A percentile compares a stretch with the other conserved stretches of the same genome.
Evolutionary conservation across 495 filamentous ascomycete genomes (phyloP).

Genomic region (Arthonia radiata): DNA sequence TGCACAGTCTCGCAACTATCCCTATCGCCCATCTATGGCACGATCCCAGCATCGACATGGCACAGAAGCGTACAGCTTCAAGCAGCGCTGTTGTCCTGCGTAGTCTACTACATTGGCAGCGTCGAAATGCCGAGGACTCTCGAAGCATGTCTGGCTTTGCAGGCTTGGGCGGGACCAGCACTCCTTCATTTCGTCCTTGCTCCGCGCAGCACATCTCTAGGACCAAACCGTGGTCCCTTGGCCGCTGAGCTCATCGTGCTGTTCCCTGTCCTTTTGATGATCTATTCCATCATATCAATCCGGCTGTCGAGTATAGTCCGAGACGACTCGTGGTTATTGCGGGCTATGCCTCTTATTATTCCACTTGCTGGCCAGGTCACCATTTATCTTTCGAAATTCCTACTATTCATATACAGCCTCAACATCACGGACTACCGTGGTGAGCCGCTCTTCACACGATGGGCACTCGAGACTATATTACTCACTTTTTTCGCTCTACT

Average conservation of each 20-base stretch:
- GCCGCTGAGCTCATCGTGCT: slow-evolving; percentile 47
- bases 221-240: slow-evolving; percentile 44
- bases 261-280: slow-evolving; percentile 50
- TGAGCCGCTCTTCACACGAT: slow-evolving; percentile 39
- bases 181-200: slow-evolving; percentile 36
- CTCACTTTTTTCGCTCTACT: slow-evolving; percentile 34
- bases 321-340: slow-evolving; percentile 31
- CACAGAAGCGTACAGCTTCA: slow-evolving; percentile 42
- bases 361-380: slow-evolving; percentile 34
- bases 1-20: slow-evolving; percentile 50
- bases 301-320: slow-evolving; percentile 37
- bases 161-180: slow-evolving; percentile 40
- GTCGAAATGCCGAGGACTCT: slow-evolving; percentile 18
- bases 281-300: slow-evolving; percentile 35
- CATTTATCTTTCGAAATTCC: slow-evolving; percentile 10
- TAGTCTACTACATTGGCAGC: slow-evolving; percentile 32
- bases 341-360: slow-evolving; percentile 24
- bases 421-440: slow-evolving; percentile 31
- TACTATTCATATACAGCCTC: slow-evolving; percentile 29
- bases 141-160: slow-evolving; percentile 29
- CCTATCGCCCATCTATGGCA: slow-evolving; percentile 68
- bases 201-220: slow-evolving; percentile 33
- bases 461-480: slow-evolving; percentile 44
- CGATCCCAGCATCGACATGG: slow-evolving; percentile 44
- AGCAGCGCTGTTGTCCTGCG: slow-evolving; percentile 34